Evolutionary conservation across 352 stramenopile genomes (phyloP).

Genomic region (Phytophthora cactorum): DNA sequence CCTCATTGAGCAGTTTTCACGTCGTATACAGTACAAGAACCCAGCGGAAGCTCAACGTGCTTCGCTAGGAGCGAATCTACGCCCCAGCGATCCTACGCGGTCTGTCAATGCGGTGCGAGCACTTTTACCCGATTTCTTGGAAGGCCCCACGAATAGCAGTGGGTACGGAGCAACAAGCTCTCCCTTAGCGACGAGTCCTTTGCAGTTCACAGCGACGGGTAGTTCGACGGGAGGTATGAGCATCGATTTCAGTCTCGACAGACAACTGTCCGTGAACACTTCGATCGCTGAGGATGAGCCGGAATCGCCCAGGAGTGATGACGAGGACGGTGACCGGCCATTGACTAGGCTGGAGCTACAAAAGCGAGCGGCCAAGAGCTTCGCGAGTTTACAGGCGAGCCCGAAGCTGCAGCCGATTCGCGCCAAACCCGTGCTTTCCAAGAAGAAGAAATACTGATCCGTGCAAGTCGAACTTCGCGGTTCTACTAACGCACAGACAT

Average conservation of each 20-base stretch:
- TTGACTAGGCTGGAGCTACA: slow-evolving; percentile 74
- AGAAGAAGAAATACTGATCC: slow-evolving; percentile 54
- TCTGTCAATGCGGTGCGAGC: slow-evolving; percentile 55
- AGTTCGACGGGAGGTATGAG: neutral
- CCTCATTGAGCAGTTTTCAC: slow-evolving; percentile 79
- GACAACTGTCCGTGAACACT: slow-evolving; percentile 25
- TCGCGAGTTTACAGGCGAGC: slow-evolving; percentile 55
- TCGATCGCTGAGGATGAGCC: slow-evolving; percentile 61
- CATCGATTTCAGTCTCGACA: slow-evolving; percentile 21
- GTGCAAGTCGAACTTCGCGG: neutral
- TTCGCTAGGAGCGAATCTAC: slow-evolving; percentile 67
- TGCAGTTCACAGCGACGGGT: neutral
- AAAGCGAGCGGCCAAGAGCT: slow-evolving; percentile 55
- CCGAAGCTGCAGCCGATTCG: slow-evolving; percentile 53
- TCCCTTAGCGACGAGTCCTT: slow-evolving; percentile 15
- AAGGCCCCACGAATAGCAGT: slow-evolving; percentile 10
- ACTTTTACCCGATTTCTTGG: slow-evolving; percentile 49
- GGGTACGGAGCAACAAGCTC: slow-evolving; percentile 17
- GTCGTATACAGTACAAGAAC: slow-evolving; percentile 73
- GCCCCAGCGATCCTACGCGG: slow-evolving; percentile 69
- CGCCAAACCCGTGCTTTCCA: slow-evolving; percentile 29
- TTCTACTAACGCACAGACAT: neutral
- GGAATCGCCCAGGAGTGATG: slow-evolving; percentile 53
- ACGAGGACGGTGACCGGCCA: slow-evolving; percentile 66
- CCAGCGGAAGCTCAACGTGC: slow-evolving; percentile 56